Evolutionary conservation across 2,329 filamentous ascomycete genomes (phyloP), one percentile per base, ranked within the genome.

Genomic region (Coniella vitis): DNA sequence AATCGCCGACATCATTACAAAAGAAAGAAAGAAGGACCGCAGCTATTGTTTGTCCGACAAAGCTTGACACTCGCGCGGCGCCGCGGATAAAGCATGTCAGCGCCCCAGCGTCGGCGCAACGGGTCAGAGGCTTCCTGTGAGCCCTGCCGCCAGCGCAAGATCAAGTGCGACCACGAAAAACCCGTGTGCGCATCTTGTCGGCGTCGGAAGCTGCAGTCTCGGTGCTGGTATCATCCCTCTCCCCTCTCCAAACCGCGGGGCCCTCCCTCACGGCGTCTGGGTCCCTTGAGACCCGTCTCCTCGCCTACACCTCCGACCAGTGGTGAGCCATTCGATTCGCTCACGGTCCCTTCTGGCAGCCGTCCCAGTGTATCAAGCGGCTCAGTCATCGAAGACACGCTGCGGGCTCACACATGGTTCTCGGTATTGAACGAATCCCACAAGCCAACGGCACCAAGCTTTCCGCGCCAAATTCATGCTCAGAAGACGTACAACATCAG

Each of bases 81-180:
- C 7, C 9, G 22, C 16, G 16, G 2, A 5, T 20, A 13, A 7
- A 13, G 9, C 16, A 42, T 42, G 40, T 42, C 40, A 3, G 32
- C 25, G 14, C 14, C 29, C 13, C 21, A 42, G 16, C 40, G 40
- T 17, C 40, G 40, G 22, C 40, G 40, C 1, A 42, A 42, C 29
- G 40, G 40, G 22, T 21, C 40, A 34, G 25, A 42, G 7, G 40
- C 40, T 9, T 42, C 40, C 10, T 34, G 40, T 42, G 40, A 42
- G 40, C 40, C 40, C 9, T 42, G 40, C 40, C 40, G 40, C 5
- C 29, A 42, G 12, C 29, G 40, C 8, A 42, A 42, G n/a, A 22
- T 17, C 5, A 42, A 42, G 4, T 42, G 25, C 32, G 40, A 29
- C 16, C 40, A 42, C 40, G 40, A 42, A 25, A 22, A 42, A 25